A percentile compares a stretch with the other conserved stretches of the same genome.
Conservation (phyloP, 805 yeast genomes). For the Saccharomycopsis olivae region DNA sequence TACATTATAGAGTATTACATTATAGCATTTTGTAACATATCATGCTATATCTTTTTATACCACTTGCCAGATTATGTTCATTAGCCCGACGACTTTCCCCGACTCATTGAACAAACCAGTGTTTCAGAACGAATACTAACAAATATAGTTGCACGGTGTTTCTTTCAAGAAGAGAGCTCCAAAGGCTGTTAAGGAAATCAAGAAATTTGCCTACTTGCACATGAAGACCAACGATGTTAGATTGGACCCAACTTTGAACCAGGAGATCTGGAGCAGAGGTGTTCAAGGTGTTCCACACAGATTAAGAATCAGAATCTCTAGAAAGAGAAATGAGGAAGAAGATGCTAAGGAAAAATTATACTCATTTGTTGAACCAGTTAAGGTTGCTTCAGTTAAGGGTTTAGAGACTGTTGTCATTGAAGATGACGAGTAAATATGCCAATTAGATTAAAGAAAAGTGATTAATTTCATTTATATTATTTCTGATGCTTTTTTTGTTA, state of each 20-base stretch:
- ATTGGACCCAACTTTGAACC: conserved; percentile 97
- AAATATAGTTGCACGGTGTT: conserved; percentile 83
- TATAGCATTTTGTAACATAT: too few species aligned
- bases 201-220: conserved; percentile 96
- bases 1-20: too few species aligned
- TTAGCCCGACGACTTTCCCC: too few species aligned
- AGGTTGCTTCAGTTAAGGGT: conserved; percentile 93
- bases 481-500: too few species aligned
- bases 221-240: conserved; percentile 99
- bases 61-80: too few species aligned
- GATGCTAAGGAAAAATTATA: conserved; percentile 96
- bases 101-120: too few species aligned
- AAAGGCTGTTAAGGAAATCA: conserved; percentile 98
- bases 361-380: conserved; percentile 96
- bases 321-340: conserved; percentile 99
- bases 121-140: too few species aligned
- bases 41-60: too few species aligned
- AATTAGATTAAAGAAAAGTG: too few species aligned
- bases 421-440: conserved; percentile 61
- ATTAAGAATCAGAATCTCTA: conserved; percentile 96
- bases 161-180: conserved; percentile 99
- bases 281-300: conserved; percentile 98
- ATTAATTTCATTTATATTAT: too few species aligned
- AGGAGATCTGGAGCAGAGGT: conserved; percentile 99
- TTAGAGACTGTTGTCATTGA: conserved; percentile 95